Evolutionary conservation across 192 early-diverging fungal species (phyloP).

Genomic region (Coemansia sp.): DNA sequence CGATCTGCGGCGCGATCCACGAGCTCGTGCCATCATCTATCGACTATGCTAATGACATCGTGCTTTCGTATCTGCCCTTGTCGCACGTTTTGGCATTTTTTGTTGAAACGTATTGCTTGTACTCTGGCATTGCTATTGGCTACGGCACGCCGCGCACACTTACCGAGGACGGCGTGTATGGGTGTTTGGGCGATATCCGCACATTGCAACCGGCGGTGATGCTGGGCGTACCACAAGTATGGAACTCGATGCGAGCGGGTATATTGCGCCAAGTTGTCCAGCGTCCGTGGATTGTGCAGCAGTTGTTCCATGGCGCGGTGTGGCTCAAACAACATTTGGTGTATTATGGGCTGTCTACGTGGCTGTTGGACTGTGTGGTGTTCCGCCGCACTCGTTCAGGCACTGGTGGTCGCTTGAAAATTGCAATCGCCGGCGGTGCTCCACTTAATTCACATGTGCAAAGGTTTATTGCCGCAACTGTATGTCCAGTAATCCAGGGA

Average conservation of each 20-base stretch:
- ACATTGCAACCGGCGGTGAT: conserved; percentile 72
- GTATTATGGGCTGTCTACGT: conserved; percentile 65
- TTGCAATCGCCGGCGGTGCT: conserved; percentile 85
- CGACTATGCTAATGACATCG: conserved; percentile 56
- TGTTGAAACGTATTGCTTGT: conserved; percentile 72
- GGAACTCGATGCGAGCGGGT: conserved; percentile 86
- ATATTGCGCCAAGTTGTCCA: conserved; percentile 66
- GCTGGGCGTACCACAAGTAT: conserved; percentile 84
- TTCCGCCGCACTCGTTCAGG: conserved; percentile 81
- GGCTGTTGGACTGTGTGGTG: conserved; percentile 70
- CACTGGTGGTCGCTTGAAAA: conserved; percentile 82
- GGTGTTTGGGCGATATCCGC: conserved; percentile 75
- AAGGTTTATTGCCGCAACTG: conserved; percentile 69
- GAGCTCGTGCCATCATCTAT: conserved; percentile 44
- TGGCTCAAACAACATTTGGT: conserved; percentile 64
- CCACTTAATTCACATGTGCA: conserved; percentile 84
- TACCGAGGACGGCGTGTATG: conserved; percentile 67
- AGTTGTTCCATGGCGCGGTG: conserved; percentile 74
- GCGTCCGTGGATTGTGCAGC: conserved; percentile 56
- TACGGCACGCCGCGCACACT: conserved; percentile 72
- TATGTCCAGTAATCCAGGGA: conserved; percentile 85
- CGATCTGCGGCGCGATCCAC: conserved; percentile 59
- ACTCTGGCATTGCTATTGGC: conserved; percentile 66
- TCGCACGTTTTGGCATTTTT: conserved; percentile 90
- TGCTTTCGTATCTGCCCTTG: conserved; percentile 83